Evolutionary conservation across 495 filamentous ascomycete species (phyloP).

Genomic region (Amniculicola lignicola): DNA sequence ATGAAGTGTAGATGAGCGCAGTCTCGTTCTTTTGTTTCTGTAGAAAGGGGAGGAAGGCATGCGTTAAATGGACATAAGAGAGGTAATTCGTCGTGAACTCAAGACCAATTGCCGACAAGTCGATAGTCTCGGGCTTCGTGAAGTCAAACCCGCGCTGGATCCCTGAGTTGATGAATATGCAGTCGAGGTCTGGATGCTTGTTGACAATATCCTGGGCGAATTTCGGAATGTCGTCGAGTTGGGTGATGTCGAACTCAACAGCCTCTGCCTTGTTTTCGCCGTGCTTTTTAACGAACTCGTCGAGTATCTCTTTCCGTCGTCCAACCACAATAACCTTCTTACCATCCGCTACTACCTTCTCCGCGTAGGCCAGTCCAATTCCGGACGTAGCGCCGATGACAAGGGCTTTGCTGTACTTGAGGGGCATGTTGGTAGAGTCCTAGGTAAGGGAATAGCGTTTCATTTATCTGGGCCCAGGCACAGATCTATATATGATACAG

Average conservation of each 20-base stretch:
- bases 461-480: neutral
- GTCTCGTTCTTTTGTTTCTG: conserved; percentile 47
- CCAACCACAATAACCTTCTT: conserved; percentile 61
- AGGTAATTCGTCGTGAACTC: conserved; percentile 70
- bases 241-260: conserved; percentile 61
- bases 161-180: conserved; percentile 57
- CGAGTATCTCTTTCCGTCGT: conserved; percentile 62
- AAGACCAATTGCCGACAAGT: conserved; percentile 50
- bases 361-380: conserved; percentile 65
- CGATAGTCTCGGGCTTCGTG: conserved; percentile 54
- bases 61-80: conserved; percentile 57
- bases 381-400: conserved; percentile 69
- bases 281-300: conserved; percentile 58
- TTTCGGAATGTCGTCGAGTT: conserved; percentile 55
- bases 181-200: conserved; percentile 56
- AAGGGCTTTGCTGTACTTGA: conserved; percentile 66
- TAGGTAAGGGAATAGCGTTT: neutral
- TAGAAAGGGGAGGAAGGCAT: conserved; percentile 63
- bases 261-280: conserved; percentile 53
- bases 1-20: conserved; percentile 51
- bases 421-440: conserved; percentile 40
- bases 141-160: conserved; percentile 61
- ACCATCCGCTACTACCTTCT: conserved; percentile 59
- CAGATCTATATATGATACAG: conserved; percentile 23
- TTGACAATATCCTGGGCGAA: conserved; percentile 56